Base-by-base conservation (phyloP, 2,329 filamentous ascomycete species). In the Cytospora chrysosperma region DNA sequence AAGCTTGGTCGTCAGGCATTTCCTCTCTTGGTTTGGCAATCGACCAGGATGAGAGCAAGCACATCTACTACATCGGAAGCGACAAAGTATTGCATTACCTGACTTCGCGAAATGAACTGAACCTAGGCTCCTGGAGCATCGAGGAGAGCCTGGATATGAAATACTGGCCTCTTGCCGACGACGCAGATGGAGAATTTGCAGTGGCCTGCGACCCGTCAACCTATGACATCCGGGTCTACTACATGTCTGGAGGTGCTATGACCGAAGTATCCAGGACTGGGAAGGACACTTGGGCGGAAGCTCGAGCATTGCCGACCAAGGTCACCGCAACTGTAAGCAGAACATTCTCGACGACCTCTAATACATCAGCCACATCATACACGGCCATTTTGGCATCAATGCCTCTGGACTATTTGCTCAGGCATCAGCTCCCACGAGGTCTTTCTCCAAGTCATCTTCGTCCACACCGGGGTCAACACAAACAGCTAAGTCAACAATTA, bases 101-200 rank as follows among this genome's bases (percentile, higher is more conserved):
- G 6, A 53, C 58, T 19, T 40, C 34, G 9, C 32, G 43, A 15
- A 50, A 30, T 19, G 58, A 43, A 17, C 26, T 40, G 27, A 34
- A 60, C 9, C 24, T 60, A 7, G 58, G 58, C 8, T 34, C 49
- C 24, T 60, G 58, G 58, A 60, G 50, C 26, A 27, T 53, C 17
- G 26, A 60, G 19, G 15, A 30, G 4, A 60, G 49, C 30, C 8
- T 53, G 4, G 58, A 54, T 24, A 53, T 24, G 17, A 21, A 53
- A 24, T 60, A 60, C 58, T 60, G 58, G 58, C 58, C 58, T 4
- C 19, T 60, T 27, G 58, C 58, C 19, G 58, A 60, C 28, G 49
- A 30, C 19, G 32, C 26, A 26, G 32, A 30, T 32, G 49, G 32
- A 7, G 58, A 60, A 7, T 47, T 60, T 43, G 58, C 58, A n/a